Evolutionary conservation across 2,329 filamentous ascomycete genomes (phyloP), one percentile per base, ranked within the genome.

Genomic region (Xylaria sp.): DNA sequence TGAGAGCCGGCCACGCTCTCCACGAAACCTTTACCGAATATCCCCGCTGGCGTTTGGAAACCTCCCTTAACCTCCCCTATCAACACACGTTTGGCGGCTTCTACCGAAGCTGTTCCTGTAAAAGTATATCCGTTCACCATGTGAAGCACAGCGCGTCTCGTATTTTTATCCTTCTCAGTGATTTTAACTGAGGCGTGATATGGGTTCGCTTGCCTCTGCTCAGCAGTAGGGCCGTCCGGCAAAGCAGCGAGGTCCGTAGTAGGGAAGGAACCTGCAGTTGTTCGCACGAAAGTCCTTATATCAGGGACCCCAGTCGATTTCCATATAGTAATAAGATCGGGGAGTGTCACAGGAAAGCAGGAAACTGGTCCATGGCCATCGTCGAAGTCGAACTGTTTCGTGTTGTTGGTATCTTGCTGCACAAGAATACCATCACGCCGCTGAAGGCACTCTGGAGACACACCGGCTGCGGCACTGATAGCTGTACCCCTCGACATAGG

Each of bases 101-200:
- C 66, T 12, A 70, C 60, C 1, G 73, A 70, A 2, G 70, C 72
- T 23, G 67, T 41, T 0, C 66, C 39, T 1, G 72, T 75, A 50
- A 74, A 73, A 5, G 67, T 68, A 50, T 75, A 75, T 2, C 72
- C 72, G 50, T 75, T 74, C 1, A 71, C 70, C 2, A 63, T 72
- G 28, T 74, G 70, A 12, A 73, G 60, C 3, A 68, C 65, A n/a
- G 70, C 71, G 2, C 25, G 46, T 5, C 15, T 63, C 1, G 46
- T 48, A 32, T 20, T 25, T 4, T 68, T 64, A 52, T 72, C 63
- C 15, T 52, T 34, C 3, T 28, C 32, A 18, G 65, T 67, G 7
- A 70, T 59, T 20, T 23, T 12, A 10, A 73, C 70, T 10, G 72
- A 48, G 15, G 70, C 73, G 34, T 72, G 70, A 23, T 74, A 74